Evolutionary conservation across 768 basidiomycete genomes (phyloP).

Genomic region (Phanerochaete carnosa): DNA sequence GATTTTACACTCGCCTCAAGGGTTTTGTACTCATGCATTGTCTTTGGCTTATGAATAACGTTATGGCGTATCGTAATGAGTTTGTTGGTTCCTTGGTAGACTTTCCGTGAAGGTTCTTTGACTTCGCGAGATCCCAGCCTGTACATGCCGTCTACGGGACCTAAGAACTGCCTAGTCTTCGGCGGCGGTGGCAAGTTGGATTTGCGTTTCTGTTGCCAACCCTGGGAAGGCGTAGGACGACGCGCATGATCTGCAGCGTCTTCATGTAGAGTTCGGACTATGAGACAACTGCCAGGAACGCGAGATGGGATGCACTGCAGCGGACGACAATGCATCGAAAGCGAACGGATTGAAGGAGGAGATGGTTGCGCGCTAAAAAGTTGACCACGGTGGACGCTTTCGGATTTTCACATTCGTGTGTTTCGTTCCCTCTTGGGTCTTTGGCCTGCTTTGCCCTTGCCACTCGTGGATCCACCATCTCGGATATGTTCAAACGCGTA

Average conservation of each 20-base stretch:
- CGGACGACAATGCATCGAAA: not conserved
- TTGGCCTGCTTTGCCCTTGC: not conserved
- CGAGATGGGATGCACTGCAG: not conserved
- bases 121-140: not conserved
- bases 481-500: constrained; percentile 76
- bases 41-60: not conserved
- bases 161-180: not conserved
- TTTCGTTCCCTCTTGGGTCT: not conserved
- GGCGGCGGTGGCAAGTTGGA: not conserved
- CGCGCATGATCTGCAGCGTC: not conserved
- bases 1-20: not conserved
- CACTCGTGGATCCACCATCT: not conserved
- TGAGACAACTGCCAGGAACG: not conserved
- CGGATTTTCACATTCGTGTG: not conserved
- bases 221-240: not conserved
- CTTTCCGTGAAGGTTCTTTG: not conserved
- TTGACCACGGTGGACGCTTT: not conserved
- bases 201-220: not conserved
- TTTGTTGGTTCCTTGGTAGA: not conserved
- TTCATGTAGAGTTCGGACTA: not conserved
- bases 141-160: not conserved
- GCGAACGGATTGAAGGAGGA: not conserved
- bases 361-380: not conserved
- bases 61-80: not conserved
- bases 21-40: not conserved